Conservation (phyloP, 768 basidiomycete genomes). For the Auriscalpium orientale region DNA sequence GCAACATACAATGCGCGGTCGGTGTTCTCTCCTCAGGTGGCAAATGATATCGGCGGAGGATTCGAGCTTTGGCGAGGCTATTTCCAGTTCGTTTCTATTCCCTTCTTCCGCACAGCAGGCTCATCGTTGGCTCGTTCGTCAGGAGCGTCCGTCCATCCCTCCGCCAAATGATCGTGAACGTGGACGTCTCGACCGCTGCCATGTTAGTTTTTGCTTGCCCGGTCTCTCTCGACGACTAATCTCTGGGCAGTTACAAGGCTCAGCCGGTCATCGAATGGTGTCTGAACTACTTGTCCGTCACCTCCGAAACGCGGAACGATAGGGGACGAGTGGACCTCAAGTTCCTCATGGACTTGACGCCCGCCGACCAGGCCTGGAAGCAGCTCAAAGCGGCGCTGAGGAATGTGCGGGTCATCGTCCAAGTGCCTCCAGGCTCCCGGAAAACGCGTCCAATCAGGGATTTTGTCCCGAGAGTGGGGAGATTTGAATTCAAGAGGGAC, state of each 20-base stretch:
- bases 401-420: constrained; percentile 5
- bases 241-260: constrained; percentile 4
- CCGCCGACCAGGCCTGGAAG: neutral
- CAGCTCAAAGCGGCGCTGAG: constrained; percentile 4
- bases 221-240: neutral
- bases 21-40: constrained; percentile 7
- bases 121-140: neutral
- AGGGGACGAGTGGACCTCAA: neutral
- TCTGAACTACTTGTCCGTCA: constrained; percentile 3
- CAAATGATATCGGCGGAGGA: constrained; percentile 5
- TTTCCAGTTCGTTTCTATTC: constrained; percentile 4
- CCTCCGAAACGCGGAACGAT: neutral
- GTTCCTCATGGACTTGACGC: constrained; percentile 2
- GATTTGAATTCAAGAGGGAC: constrained; percentile 4
- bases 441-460: constrained; percentile 11
- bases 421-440: constrained; percentile 1
- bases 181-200: constrained; percentile 9
- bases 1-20: constrained; percentile 10
- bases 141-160: constrained; percentile 12
- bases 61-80: constrained; percentile 15
- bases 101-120: neutral
- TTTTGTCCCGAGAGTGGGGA: neutral
- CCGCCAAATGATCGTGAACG: constrained; percentile 8
- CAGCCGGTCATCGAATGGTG: constrained; percentile 10
- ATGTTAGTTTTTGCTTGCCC: neutral